A percentile compares a stretch with the other conserved stretches of the same genome.
Conservation (phyloP, 495 filamentous ascomycete genomes). For the Talaromyces stipitatus region DNA sequence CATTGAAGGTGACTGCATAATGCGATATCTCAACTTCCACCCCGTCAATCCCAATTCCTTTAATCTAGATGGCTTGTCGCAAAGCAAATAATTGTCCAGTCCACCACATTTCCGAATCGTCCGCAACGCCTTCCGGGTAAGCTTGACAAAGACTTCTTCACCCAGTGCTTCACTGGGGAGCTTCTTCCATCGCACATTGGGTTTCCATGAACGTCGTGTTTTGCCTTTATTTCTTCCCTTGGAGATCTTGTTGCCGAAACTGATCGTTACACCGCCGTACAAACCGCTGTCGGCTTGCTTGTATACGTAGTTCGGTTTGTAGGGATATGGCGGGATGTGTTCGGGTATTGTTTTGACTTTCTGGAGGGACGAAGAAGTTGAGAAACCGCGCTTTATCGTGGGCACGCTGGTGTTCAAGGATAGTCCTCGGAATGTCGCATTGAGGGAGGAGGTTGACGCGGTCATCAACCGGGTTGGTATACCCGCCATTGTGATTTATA, state of each 20-base stretch:
- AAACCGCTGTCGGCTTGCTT: slow-evolving; percentile 85
- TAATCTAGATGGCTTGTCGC: slow-evolving; percentile 61
- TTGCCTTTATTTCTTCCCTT: slow-evolving; percentile 65
- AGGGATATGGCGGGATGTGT: slow-evolving; percentile 69
- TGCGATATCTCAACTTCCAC: slow-evolving; percentile 77
- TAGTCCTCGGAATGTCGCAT: slow-evolving; percentile 33
- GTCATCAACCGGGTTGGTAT: slow-evolving; percentile 23
- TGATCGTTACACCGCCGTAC: slow-evolving; percentile 69
- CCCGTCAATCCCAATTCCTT: slow-evolving; percentile 81
- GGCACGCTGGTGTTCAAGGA: slow-evolving; percentile 31
- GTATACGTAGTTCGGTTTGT: slow-evolving; percentile 69
- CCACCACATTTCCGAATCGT: slow-evolving; percentile 85
- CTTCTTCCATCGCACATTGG: slow-evolving; percentile 75
- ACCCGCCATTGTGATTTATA: slow-evolving; percentile 22
- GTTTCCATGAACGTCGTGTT: slow-evolving; percentile 77
- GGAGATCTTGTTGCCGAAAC: slow-evolving; percentile 88
- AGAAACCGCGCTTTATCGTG: slow-evolving; percentile 33
- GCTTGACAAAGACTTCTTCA: slow-evolving; percentile 58
- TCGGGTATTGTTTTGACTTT: slow-evolving; percentile 28
- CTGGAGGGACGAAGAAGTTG: slow-evolving; percentile 29
- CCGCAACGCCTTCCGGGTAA: slow-evolving; percentile 69
- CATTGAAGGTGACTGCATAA: slow-evolving; percentile 67
- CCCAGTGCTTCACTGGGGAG: slow-evolving; percentile 63
- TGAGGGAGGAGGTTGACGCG: slow-evolving; percentile 31
- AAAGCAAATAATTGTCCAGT: slow-evolving; percentile 83